Percentiles rank a stretch among this genome's conserved stretches.
Evolutionary conservation across 352 stramenopile genomes (phyloP).

Genomic region (Phytophthora pinifolia): DNA sequence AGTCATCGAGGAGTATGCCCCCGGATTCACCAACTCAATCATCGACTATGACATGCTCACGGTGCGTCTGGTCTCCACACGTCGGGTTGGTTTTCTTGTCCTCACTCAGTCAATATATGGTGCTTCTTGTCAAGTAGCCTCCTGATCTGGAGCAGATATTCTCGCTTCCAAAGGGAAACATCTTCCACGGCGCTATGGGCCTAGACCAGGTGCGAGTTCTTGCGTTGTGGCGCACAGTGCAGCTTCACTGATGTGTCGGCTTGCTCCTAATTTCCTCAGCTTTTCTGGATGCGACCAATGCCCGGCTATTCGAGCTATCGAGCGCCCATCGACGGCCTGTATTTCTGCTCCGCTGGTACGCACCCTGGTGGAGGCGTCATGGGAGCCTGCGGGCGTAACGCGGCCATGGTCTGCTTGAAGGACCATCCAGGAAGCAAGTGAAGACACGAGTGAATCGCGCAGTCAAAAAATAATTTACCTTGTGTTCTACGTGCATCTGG

Average conservation of each 20-base stretch:
- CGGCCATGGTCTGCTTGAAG: slow-evolving; percentile 68
- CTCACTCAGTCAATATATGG: background rate
- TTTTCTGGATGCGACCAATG: slow-evolving; percentile 89
- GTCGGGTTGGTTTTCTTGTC: background rate
- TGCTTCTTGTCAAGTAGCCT: slow-evolving; percentile 38
- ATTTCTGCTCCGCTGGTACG: slow-evolving; percentile 83
- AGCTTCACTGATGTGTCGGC: too few species aligned
- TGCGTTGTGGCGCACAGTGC: background rate
- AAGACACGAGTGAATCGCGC: slow-evolving; percentile 1
- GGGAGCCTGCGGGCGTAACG: slow-evolving; percentile 87
- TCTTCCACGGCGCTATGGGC: slow-evolving; percentile 89
- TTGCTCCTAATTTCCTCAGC: too few species aligned
- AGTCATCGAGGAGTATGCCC: slow-evolving; percentile 86
- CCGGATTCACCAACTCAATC: slow-evolving; percentile 83
- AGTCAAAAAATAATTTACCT: slow-evolving; percentile 42
- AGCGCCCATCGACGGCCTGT: slow-evolving; percentile 79
- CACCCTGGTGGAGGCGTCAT: slow-evolving; percentile 92
- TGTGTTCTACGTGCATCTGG: slow-evolving; percentile 41
- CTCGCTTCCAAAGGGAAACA: slow-evolving; percentile 86
- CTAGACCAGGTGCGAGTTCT: slow-evolving; percentile 70
- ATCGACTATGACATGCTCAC: slow-evolving; percentile 88
- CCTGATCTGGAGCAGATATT: slow-evolving; percentile 89
- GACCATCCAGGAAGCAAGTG: slow-evolving; percentile 32
- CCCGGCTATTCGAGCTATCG: slow-evolving; percentile 82
- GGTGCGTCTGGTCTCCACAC: slow-evolving; percentile 25